Percentiles rank a stretch among this genome's conserved stretches.
phyloP scores from a whole-genome alignment of 1,284 basidiomycete genomes.

The Farysia itapuensis region DNA sequence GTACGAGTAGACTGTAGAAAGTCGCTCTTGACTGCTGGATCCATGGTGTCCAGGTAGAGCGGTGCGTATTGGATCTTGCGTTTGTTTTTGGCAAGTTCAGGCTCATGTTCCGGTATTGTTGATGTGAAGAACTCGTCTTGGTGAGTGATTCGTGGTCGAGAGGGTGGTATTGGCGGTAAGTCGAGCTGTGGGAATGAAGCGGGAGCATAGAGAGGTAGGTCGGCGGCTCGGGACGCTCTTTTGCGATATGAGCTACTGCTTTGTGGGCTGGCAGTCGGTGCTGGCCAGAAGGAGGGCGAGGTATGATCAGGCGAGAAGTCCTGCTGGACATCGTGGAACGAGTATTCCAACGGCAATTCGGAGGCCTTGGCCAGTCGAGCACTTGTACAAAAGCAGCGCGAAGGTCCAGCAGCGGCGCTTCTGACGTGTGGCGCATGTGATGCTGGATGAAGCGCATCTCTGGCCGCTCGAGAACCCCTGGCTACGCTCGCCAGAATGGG shows the following conservation, averaged over 20 bases:
- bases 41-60: constrained; percentile 13
- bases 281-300: neutral
- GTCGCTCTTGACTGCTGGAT: neutral
- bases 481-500: too few species aligned
- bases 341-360: neutral
- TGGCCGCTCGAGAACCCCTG: too few species aligned
- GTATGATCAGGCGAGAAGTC: neutral
- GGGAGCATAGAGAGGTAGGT: neutral
- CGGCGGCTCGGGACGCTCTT: neutral
- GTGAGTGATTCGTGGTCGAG: too few species aligned
- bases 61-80: neutral
- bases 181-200: too few species aligned
- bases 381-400: constrained; percentile 29
- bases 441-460: neutral
- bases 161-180: too few species aligned
- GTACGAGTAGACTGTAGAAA: constrained; percentile 6
- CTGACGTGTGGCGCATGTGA: constrained; percentile 14
- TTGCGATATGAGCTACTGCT: neutral
- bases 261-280: neutral
- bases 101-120: neutral
- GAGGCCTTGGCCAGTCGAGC: constrained; percentile 10
- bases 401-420: constrained; percentile 11
- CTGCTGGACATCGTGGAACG: neutral
- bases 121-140: constrained; percentile 25
- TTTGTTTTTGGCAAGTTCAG: neutral